Evolutionary conservation across 495 filamentous ascomycete genomes (phyloP).

Genomic region (Tetracladium marchalianum): DNA sequence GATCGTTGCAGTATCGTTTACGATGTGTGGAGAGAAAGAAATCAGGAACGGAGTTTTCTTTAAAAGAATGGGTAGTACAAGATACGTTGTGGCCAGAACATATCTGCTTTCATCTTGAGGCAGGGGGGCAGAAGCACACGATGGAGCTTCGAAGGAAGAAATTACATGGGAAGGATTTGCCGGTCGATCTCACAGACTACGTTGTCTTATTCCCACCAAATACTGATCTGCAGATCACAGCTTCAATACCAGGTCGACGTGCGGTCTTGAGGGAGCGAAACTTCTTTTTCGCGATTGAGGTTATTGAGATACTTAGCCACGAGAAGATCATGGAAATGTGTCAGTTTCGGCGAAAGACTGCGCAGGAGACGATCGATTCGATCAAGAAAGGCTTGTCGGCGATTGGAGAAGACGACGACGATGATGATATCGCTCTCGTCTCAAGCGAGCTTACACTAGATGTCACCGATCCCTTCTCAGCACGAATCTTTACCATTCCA

Average conservation of each 20-base stretch:
- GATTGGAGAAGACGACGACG: slow-evolving; percentile 22
- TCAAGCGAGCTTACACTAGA: slow-evolving; percentile 56
- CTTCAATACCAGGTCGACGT: slow-evolving; percentile 36
- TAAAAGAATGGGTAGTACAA: slow-evolving; percentile 43
- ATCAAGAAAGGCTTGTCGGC: slow-evolving; percentile 40
- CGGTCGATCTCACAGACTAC: slow-evolving; percentile 57
- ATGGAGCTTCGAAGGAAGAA: slow-evolving; percentile 46
- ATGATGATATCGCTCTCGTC: slow-evolving; percentile 62
- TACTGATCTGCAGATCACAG: slow-evolving; percentile 49
- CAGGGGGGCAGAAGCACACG: slow-evolving; percentile 48
- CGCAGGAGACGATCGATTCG: slow-evolving; percentile 26
- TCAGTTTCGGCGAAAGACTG: slow-evolving; percentile 25
- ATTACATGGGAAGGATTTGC: slow-evolving; percentile 64
- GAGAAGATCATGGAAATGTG: slow-evolving; percentile 35
- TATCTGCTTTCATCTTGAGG: slow-evolving; percentile 44
- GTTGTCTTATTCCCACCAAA: slow-evolving; percentile 22
- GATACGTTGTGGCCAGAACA: slow-evolving; percentile 65
- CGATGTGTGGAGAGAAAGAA: slow-evolving; percentile 25
- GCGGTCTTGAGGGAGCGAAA: slow-evolving; percentile 25
- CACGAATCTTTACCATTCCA: slow-evolving; percentile 57
- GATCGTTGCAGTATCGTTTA: slow-evolving; percentile 22
- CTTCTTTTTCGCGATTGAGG: slow-evolving; percentile 54
- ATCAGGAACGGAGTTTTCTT: slow-evolving; percentile 8
- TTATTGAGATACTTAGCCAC: slow-evolving; percentile 44
- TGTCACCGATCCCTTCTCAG: slow-evolving; percentile 67